Evolutionary conservation across 148 eudicot genomes (phyloP), one percentile per base, ranked within the genome.

Genomic region (Amaranthus palmeri): DNA sequence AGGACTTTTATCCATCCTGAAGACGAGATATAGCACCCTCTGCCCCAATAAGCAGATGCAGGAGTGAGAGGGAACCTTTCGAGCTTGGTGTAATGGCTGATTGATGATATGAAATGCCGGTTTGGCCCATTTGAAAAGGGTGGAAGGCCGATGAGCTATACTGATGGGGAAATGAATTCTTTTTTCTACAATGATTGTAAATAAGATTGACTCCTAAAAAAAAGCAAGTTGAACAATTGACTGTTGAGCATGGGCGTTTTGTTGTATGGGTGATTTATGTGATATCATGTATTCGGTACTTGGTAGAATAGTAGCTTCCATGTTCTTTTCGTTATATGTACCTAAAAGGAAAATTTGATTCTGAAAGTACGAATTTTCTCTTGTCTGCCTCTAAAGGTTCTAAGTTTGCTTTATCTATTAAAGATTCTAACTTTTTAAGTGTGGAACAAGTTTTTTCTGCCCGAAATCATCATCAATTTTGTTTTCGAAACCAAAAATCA

Each of bases 291-390:
- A 25, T 25, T 25, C 1, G 36, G 36, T 25, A 25, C 36, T 25
- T 25, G 36, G 36, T 25, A n/a, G n/a, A n/a, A n/a, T n/a, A n/a
- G n/a, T n/a, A 25, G 36, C 36, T 18, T 58, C 10, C 61, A 17
- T 17, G 55, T 57, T 56, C 67, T 44, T 59, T 75, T 68, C 72
- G 72, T 68, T 25, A 63, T 65, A 70, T 70, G 74, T 70, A 74
- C 74, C 63, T 40, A 54, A 61, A 46, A 25, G 36, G 36, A n/a
- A n/a, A n/a, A n/a, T n/a, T n/a, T n/a, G n/a, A n/a, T n/a, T n/a
- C n/a, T n/a, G n/a, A n/a, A n/a, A n/a, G n/a, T n/a, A n/a, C n/a
- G n/a, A n/a, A n/a, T n/a, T n/a, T n/a, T n/a, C n/a, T n/a, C n/a
- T n/a, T n/a, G n/a, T n/a, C n/a, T n/a, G n/a, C n/a, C n/a, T n/a